Evolutionary conservation across 306 rosid genomes (phyloP).

Genomic region (Quercus agrifolia): DNA sequence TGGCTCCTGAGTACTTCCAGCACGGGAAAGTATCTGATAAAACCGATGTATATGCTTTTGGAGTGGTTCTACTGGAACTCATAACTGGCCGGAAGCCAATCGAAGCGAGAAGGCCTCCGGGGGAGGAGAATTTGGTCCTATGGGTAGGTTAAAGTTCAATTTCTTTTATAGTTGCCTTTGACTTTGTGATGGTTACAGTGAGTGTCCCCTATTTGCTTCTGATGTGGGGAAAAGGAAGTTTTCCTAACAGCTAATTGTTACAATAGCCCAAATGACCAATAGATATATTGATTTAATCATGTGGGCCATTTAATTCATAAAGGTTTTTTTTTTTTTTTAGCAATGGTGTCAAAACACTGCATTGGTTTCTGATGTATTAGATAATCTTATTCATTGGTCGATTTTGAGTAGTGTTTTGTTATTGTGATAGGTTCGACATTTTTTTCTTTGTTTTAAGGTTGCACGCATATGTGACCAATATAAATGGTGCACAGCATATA

Average conservation of each 20-base stretch:
- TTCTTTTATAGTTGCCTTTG: slow-evolving; percentile 8
- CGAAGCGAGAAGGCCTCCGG: slow-evolving; percentile 64
- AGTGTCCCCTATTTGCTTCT: slow-evolving; percentile 14
- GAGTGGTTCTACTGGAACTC: slow-evolving; percentile 90
- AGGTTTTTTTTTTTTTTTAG: neutral
- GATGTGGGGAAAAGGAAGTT: neutral
- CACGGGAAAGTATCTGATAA: slow-evolving; percentile 95
- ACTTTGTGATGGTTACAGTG: neutral
- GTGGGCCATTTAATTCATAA: neutral
- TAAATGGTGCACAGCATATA: no score
- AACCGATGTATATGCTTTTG: slow-evolving; percentile 93
- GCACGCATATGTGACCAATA: no score
- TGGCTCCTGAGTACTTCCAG: slow-evolving; percentile 98
- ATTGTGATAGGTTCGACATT: neutral
- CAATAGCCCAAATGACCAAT: neutral
- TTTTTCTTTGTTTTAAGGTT: neutral
- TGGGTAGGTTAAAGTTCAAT: slow-evolving; percentile 62
- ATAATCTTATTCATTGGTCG: neutral
- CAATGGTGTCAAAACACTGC: neutral
- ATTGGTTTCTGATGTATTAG: neutral
- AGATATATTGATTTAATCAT: neutral
- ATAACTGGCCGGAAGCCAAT: slow-evolving; percentile 92
- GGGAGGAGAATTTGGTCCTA: slow-evolving; percentile 89
- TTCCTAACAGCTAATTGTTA: neutral
- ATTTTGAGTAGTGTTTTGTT: neutral